Evolutionary conservation across 805 yeast species (phyloP).

Genomic region (Geotrichum ghanense): DNA sequence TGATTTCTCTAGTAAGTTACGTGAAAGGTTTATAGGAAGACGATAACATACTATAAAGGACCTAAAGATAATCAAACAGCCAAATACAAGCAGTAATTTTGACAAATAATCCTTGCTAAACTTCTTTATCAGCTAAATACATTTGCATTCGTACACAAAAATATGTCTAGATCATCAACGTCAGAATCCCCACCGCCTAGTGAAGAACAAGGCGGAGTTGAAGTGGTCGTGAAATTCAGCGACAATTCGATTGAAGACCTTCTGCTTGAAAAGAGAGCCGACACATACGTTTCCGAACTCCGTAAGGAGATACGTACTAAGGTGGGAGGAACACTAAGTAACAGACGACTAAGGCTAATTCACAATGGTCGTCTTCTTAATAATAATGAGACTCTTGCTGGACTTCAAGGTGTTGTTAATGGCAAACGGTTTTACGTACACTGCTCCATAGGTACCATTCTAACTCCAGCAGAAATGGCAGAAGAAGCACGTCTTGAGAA

Average conservation of each 20-base stretch:
- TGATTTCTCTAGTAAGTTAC: too few relatives aligned
- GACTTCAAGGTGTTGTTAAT: constrained; percentile 9
- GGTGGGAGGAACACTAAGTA: constrained; percentile 26
- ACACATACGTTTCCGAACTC: constrained; percentile 16
- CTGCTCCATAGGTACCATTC: constrained; percentile 63
- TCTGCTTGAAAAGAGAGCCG: constrained; percentile 2
- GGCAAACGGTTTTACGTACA: constrained; percentile 47
- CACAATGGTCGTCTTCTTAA: constrained; percentile 57
- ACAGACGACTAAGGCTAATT: constrained; percentile 50
- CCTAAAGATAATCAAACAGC: too few relatives aligned
- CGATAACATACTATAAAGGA: too few relatives aligned
- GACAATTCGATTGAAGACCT: neutral
- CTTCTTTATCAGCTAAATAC: too few relatives aligned
- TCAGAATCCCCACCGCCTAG: too few relatives aligned
- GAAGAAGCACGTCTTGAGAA: constrained; percentile 48
- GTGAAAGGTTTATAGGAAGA: too few relatives aligned
- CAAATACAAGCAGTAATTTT: too few relatives aligned
- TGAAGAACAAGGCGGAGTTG: too few relatives aligned
- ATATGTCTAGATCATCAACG: too few relatives aligned
- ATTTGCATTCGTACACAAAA: too few relatives aligned
- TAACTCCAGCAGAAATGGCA: constrained; percentile 42
- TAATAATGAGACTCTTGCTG: constrained; percentile 20
- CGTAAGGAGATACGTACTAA: constrained; percentile 33
- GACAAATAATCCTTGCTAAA: too few relatives aligned
- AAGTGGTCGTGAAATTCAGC: neutral